Evolutionary conservation across 225 moss, liverwort and hornwort species (phyloP).

Genomic region (Thuidium tamariscinum): DNA sequence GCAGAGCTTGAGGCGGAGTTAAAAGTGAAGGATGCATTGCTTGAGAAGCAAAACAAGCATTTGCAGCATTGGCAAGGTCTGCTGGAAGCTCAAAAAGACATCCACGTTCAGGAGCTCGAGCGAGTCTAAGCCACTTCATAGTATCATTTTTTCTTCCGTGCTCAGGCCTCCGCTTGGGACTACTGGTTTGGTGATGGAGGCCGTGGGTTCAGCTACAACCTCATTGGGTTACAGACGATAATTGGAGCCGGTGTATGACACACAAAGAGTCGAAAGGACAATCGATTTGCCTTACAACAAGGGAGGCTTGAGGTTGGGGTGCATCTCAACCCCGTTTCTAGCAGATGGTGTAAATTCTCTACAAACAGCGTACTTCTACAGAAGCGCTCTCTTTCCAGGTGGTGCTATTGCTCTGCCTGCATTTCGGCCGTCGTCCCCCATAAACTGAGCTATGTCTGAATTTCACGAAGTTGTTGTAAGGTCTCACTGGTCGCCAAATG

Average conservation of each 20-base stretch:
- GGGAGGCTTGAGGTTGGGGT: background rate
- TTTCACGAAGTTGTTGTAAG: background rate
- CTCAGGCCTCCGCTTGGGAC: background rate
- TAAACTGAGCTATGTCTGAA: constrained; percentile 31
- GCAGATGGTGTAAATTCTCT: constrained; percentile 26
- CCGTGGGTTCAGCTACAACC: constrained; percentile 5
- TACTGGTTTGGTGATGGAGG: background rate
- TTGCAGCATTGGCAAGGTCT: constrained; percentile 57
- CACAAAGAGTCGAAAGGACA: background rate
- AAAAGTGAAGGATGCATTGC: constrained; percentile 50
- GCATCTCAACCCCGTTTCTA: background rate
- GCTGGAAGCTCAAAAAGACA: constrained; percentile 40
- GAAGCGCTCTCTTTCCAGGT: constrained; percentile 5
- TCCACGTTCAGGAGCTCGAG: constrained; percentile 51
- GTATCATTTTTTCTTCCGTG: background rate
- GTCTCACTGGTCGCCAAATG: background rate
- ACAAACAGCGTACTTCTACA: constrained; percentile 6
- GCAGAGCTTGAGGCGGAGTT: constrained; percentile 66
- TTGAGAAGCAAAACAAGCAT: constrained; percentile 56
- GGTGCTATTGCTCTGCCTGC: background rate
- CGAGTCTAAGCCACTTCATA: constrained; percentile 35
- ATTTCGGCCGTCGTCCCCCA: constrained; percentile 22
- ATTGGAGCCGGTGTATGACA: background rate
- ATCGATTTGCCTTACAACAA: background rate
- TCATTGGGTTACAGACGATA: constrained; percentile 5